Evolutionary conservation across 192 early-diverging fungal genomes (phyloP).

Genomic region (Linnemannia exigua): DNA sequence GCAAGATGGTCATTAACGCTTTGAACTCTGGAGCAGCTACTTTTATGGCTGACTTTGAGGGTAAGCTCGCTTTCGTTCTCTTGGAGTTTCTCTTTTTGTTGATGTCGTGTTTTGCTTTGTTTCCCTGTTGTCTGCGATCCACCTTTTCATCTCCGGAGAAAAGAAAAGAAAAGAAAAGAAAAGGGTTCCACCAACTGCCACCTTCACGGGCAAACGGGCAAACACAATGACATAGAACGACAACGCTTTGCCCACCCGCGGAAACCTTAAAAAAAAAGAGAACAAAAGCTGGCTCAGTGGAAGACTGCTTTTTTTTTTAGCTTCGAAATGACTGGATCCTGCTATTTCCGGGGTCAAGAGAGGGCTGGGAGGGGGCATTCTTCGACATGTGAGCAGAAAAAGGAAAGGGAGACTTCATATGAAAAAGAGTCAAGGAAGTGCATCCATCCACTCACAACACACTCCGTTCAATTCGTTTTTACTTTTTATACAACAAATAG

Average conservation of each 20-base stretch:
- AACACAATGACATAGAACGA: not conserved
- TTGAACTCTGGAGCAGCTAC: constrained; percentile 94
- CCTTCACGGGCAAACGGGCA: not conserved
- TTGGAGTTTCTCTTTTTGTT: not conserved
- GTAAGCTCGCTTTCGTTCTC: constrained; percentile 17
- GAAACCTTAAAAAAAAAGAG: constrained; percentile 16
- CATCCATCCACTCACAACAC: not conserved
- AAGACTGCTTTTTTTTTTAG: constrained; percentile 14
- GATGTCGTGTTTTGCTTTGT: not conserved
- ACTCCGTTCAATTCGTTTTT: not conserved
- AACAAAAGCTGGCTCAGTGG: constrained; percentile 30
- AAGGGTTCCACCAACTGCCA: not conserved
- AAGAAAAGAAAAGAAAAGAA: not conserved
- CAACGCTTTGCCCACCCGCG: constrained; percentile 4
- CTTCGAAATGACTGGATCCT: constrained; percentile 3
- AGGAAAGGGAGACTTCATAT: not conserved
- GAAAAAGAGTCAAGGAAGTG: not conserved
- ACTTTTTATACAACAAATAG: constrained; percentile 46
- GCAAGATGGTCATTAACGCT: constrained; percentile 99
- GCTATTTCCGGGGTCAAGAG: not conserved
- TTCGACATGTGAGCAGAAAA: not conserved
- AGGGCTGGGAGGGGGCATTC: too few relatives aligned
- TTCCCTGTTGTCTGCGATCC: not conserved
- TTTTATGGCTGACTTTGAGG: constrained; percentile 98
- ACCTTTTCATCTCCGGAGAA: not conserved